Conservation (phyloP, 176 grass and related monocot genomes). For the Ampelocalamus luodianensis region DNA sequence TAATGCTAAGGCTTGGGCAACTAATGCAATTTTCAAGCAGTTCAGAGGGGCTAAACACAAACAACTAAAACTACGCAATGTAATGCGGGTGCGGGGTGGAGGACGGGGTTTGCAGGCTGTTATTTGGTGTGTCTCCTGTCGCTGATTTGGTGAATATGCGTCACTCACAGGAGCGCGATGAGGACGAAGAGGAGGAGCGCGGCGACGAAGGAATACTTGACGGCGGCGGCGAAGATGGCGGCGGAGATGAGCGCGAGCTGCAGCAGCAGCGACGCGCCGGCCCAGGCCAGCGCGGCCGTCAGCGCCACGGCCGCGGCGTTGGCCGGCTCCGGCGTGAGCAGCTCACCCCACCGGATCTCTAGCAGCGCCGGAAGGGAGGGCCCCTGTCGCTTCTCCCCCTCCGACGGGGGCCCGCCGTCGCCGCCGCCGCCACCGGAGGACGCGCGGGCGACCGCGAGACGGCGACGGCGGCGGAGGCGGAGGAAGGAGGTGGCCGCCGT, state of each 20-base stretch:
- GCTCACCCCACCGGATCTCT: constrained; percentile 55
- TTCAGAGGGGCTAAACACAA: background rate
- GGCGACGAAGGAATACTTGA: constrained; percentile 61
- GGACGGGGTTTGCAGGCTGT: no score
- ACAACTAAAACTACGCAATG: background rate
- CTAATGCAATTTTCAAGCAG: background rate
- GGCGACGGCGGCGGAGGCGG: background rate
- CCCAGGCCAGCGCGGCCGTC: constrained; percentile 39
- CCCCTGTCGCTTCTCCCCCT: background rate
- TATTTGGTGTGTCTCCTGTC: no score
- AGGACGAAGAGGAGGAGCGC: constrained; percentile 59
- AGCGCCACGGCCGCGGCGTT: constrained; percentile 48
- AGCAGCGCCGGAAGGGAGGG: constrained; percentile 28
- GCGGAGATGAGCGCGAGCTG: constrained; percentile 53
- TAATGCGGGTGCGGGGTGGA: background rate
- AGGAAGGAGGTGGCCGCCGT: background rate
- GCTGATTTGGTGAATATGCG: no score
- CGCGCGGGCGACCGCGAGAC: background rate
- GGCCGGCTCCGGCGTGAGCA: constrained; percentile 48
- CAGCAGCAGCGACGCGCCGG: constrained; percentile 50
- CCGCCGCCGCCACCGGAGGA: background rate
- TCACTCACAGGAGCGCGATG: constrained; percentile 52
- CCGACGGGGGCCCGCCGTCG: constrained; percentile 28
- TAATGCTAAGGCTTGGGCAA: background rate
- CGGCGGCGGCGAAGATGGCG: constrained; percentile 48